These are phyloP conservation scores for Knoxia roxburghii DNA, from an alignment of 257 asterid species.

Conservation along the genomic window DNA sequence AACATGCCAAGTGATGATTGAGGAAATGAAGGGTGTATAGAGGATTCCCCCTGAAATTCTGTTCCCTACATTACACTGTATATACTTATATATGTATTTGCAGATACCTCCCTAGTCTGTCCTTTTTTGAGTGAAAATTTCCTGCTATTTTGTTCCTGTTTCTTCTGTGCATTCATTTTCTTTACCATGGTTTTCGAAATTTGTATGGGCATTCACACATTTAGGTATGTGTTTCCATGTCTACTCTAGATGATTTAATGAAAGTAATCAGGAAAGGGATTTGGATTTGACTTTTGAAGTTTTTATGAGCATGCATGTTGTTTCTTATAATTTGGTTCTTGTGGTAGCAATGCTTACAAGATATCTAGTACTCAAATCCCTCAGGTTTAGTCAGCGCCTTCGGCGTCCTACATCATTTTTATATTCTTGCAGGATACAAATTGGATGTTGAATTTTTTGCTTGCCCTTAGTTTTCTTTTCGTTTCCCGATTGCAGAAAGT, in stretches of 20 bases:
- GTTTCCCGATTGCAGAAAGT: constrained; percentile 28
- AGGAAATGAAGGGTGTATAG: background rate
- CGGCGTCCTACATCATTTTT: background rate
- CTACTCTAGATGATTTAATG: too few species aligned
- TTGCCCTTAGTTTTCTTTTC: background rate
- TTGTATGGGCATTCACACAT: too few species aligned
- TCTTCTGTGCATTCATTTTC: background rate
- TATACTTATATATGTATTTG: background rate
- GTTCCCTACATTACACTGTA: background rate
- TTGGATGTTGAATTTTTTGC: background rate
- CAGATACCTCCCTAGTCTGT: background rate
- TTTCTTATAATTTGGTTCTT: background rate
- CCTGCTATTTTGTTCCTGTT: background rate
- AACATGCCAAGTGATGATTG: background rate
- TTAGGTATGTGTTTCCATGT: too few species aligned
- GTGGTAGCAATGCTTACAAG: too few species aligned
- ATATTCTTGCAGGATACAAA: background rate
- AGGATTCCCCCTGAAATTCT: background rate
- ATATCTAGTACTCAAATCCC: background rate
- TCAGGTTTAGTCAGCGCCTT: background rate
- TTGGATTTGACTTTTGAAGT: background rate
- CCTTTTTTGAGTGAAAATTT: background rate
- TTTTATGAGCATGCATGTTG: background rate
- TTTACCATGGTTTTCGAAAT: background rate
- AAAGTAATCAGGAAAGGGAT: background rate